These are phyloP conservation scores for Lepidium sativum DNA, from an alignment of 345 rosid species.

Conservation along the genomic window DNA sequence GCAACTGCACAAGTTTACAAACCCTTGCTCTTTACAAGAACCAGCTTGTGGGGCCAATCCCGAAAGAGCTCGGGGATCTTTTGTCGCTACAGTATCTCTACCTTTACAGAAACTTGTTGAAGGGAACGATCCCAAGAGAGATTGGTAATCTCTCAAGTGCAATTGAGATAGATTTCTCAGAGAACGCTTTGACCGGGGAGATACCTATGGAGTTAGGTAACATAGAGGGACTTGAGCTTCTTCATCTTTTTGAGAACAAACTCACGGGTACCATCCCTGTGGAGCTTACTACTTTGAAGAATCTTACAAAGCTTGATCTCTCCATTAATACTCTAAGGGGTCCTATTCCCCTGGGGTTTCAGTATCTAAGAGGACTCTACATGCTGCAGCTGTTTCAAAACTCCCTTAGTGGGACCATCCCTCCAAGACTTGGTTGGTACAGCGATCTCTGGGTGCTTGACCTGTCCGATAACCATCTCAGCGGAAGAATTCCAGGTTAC, in stretches of 20 bases:
- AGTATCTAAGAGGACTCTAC: slow-evolving; percentile 41
- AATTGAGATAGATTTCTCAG: slow-evolving; percentile 72
- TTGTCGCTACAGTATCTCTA: slow-evolving; percentile 37
- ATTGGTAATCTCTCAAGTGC: slow-evolving; percentile 69
- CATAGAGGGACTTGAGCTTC: slow-evolving; percentile 53
- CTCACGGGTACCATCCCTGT: slow-evolving; percentile 61
- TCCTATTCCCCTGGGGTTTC: slow-evolving; percentile 64
- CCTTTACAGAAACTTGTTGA: slow-evolving; percentile 61
- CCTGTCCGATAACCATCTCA: slow-evolving; percentile 55
- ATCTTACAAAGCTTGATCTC: slow-evolving; percentile 69
- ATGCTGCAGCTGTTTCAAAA: slow-evolving; percentile 80
- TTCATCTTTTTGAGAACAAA: slow-evolving; percentile 72
- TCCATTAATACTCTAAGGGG: slow-evolving; percentile 71
- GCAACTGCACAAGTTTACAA: slow-evolving; percentile 53
- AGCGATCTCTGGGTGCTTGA: slow-evolving; percentile 74
- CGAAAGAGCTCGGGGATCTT: slow-evolving; percentile 54
- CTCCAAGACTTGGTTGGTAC: slow-evolving; percentile 57
- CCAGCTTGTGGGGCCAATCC: slow-evolving; percentile 61
- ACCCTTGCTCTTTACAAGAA: slow-evolving; percentile 74
- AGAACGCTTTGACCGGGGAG: slow-evolving; percentile 58
- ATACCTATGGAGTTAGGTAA: slow-evolving; percentile 62
- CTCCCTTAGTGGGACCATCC: slow-evolving; percentile 57
- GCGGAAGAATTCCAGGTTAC: slow-evolving; percentile 55
- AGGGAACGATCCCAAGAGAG: slow-evolving; percentile 72
- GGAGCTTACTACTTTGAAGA: slow-evolving; percentile 57